Evolutionary conservation across 441 rosid species (phyloP).

Genomic region (Populus hybrid): DNA sequence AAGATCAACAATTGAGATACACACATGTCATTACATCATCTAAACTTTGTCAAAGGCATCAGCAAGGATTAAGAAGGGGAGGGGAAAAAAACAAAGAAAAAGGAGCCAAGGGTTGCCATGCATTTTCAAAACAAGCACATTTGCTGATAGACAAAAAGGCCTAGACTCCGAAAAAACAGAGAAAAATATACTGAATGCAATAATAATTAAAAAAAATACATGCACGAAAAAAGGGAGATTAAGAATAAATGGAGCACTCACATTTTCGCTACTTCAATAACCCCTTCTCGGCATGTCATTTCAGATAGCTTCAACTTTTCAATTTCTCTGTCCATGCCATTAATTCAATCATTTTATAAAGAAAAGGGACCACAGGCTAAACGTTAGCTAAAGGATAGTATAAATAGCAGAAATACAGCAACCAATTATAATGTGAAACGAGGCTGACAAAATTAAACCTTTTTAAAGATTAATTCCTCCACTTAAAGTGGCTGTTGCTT

Average conservation of each 20-base stretch:
- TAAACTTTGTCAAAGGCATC: background rate
- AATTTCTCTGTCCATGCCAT: slow-evolving; percentile 62
- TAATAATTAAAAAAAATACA: background rate
- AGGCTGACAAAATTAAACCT: background rate
- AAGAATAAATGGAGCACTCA: slow-evolving; percentile 25
- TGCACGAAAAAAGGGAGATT: background rate
- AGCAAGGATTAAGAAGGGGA: background rate
- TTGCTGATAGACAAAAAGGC: background rate
- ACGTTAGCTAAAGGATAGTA: background rate
- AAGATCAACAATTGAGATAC: background rate
- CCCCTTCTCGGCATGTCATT: slow-evolving; percentile 96
- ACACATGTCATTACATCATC: background rate
- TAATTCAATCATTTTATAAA: slow-evolving; percentile 4
- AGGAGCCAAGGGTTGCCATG: background rate
- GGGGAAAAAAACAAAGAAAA: background rate
- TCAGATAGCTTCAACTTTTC: slow-evolving; percentile 89
- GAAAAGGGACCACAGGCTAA: background rate
- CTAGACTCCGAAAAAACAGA: background rate
- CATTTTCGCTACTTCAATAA: slow-evolving; percentile 97
- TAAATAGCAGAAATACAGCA: background rate
- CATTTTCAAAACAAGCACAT: background rate
- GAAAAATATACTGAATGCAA: background rate
- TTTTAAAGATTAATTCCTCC: background rate
- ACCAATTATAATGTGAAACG: background rate
- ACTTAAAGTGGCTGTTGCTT: background rate